Evolutionary conservation across 2,329 filamentous ascomycete species (phyloP), one percentile per base, ranked within the genome.

Genomic region (Davidsoniella australis): DNA sequence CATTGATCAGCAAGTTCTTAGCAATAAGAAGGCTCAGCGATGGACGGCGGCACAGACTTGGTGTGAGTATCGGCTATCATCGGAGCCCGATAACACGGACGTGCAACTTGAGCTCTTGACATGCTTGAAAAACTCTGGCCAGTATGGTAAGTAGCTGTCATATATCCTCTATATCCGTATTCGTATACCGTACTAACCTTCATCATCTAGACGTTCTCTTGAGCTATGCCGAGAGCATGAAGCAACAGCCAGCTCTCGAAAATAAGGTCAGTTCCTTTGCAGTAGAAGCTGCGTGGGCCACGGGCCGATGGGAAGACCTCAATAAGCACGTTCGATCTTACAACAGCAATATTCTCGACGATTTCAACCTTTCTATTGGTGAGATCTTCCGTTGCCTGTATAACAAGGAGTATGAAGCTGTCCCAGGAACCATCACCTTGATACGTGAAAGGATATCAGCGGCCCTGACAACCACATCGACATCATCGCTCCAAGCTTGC

Each of bases 1-100:
- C 56, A 81, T 95, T 45, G 84, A 94, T 53, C 89, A 95, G 61
- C 88, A 96, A 61, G 82, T 95, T 29, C 71, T 95, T 49, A 86
- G 93, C 57, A 87, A 98, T 64, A 78, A 84, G 51, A 96, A 94
- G 62, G 85, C 88, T 17, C 91, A 91, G 3, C 74, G 88, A 54
- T 98, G 91, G 88, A 81, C 85, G 14, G 85, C 89, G 47, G 91
- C 88, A 20, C 91, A 96, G 64, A 94, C 85, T 55, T 98, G 93
- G 91, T 96, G 95, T 62, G 88, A 98, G 61, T 79, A 94, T 55
- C 81, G 88, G 55, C 71, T 96, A 33, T 80, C 83, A 2, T 80
- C 91, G 57, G 73, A 82, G 42, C 88, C 89, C 0, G 70, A 80
- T 48, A 81, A 94, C 59, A 61, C 75, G 16, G 82, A 93, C 50